Evolutionary conservation across 306 rosid genomes (phyloP).

Genomic region (Chamaecrista fasciculata): DNA sequence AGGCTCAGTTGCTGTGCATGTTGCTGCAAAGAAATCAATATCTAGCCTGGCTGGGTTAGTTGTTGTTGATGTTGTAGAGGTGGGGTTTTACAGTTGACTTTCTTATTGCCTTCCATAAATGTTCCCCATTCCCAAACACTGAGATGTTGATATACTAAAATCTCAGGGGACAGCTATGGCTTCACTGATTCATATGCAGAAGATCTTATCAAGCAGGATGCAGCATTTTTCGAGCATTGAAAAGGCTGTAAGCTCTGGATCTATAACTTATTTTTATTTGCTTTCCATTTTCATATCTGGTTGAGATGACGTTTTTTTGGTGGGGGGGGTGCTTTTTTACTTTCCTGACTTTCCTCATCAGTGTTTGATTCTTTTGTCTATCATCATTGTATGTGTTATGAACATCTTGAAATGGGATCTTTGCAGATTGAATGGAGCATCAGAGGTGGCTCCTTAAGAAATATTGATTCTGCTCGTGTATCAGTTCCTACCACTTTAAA

Average conservation of each 20-base stretch:
- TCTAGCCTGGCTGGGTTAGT: slow-evolving; percentile 85
- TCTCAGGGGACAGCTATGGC: slow-evolving; percentile 98
- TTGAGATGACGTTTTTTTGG: too few species aligned
- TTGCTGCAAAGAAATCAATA: slow-evolving; percentile 67
- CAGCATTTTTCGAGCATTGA: slow-evolving; percentile 87
- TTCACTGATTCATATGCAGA: slow-evolving; percentile 91
- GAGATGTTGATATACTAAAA: slow-evolving; percentile 27
- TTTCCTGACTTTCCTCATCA: slow-evolving; percentile 11
- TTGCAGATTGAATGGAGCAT: slow-evolving; percentile 89
- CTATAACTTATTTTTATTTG: slow-evolving; percentile 16
- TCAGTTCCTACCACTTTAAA: slow-evolving; percentile 82
- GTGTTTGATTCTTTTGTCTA: slow-evolving; percentile 8
- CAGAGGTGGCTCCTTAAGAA: slow-evolving; percentile 78
- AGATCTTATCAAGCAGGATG: slow-evolving; percentile 78
- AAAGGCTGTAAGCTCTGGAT: slow-evolving; percentile 63
- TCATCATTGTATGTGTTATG: slow-evolving; percentile 24
- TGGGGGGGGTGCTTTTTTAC: too few species aligned
- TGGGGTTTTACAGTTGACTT: slow-evolving; percentile 32
- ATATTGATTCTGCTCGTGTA: slow-evolving; percentile 85
- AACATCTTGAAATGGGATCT: slow-evolving; percentile 27
- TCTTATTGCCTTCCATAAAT: slow-evolving; percentile 19
- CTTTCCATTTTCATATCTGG: slow-evolving; percentile 5
- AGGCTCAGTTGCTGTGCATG: slow-evolving; percentile 93
- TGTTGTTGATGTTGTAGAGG: slow-evolving; percentile 99
- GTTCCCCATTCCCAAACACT: slow-evolving; percentile 19